Conservation (phyloP, 495 filamentous ascomycete genomes). For the Aspergillus campestris region DNA sequence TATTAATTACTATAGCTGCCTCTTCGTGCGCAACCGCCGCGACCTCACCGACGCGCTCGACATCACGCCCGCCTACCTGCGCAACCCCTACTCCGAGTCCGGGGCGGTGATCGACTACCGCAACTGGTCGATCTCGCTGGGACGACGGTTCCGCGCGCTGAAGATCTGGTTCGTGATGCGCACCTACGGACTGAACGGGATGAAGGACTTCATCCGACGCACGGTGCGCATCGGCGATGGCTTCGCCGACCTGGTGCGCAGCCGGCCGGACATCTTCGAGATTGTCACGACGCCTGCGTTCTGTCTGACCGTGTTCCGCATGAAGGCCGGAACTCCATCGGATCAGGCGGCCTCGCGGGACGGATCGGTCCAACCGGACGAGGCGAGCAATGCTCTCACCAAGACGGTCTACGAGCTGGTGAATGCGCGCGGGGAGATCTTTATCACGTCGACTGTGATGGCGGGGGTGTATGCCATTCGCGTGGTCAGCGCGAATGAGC, state of each 20-base stretch:
- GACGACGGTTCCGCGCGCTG: conserved; percentile 79
- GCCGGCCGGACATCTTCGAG: conserved; percentile 64
- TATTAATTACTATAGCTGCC: conserved; percentile 41
- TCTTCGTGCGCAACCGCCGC: conserved; percentile 66
- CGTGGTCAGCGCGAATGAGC: conserved; percentile 62
- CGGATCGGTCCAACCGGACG: conserved; percentile 25
- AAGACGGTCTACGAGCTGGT: conserved; percentile 71
- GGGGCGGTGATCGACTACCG: conserved; percentile 93
- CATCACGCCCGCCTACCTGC: conserved; percentile 76
- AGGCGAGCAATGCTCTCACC: conserved; percentile 57
- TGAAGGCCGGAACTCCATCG: conserved; percentile 19
- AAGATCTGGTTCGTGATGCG: conserved; percentile 98
- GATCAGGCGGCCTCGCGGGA: conserved; percentile 17
- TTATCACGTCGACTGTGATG: conserved; percentile 70
- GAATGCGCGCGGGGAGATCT: conserved; percentile 70
- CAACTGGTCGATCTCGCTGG: conserved; percentile 97
- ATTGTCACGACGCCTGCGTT: conserved; percentile 71
- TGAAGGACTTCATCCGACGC: conserved; percentile 64
- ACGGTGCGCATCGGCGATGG: conserved; percentile 59
- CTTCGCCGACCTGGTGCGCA: conserved; percentile 53
- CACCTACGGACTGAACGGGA: conserved; percentile 70
- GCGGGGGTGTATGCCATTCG: conserved; percentile 75
- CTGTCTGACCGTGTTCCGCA: conserved; percentile 67
- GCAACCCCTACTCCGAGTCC: conserved; percentile 67
- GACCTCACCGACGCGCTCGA: conserved; percentile 72